Base-by-base conservation (phyloP, 257 asterid genomes). In the Plantago ovata region DNA sequence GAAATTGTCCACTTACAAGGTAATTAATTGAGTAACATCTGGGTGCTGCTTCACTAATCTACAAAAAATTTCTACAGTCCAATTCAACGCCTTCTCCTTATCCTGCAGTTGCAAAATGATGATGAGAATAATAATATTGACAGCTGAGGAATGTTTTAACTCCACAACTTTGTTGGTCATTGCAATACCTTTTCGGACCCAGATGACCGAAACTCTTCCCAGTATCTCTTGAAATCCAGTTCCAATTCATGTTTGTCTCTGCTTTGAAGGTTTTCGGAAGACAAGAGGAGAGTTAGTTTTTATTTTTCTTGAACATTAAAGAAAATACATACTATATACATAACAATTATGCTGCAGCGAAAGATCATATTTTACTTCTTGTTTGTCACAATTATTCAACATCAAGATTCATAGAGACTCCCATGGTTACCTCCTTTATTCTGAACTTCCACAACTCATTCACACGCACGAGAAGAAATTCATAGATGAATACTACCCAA, bases 181-280 rank as follows among this genome's bases (percentile, higher is more conserved):
- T n/a, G 51, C 21, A 18, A 3, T 71, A 78, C 88, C 88, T 78
- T 78, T 63, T 81, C 88, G 63, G 87, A 79, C 82, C 66, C 84
- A 53, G 92, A 81, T 61, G 95, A 81, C 50, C 97, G 89, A 72
- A 93, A 93, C 71, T 84, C 95, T 70, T 93, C 96, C 99, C 99
- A 93, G 44, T 82, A 81, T 77, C 99, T 84, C 82, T 79, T 93
- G 67, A 93, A 93, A 67, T 89, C 96, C 94, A 81, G 77, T 79
- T 89, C 97, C 89, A 93, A 65, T 67, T 86, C 98, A 79, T 84
- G 81, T 64, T 76, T 82, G 75, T 77, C 88, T 40, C 88, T 73
- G 75, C 74, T 67, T 38, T 16, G 48, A 66, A 46, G 46, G 13
- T 61, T 62, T 63, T 41, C 18, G 36, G 47, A 24, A 23, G 45